Percentiles rank a stretch among this genome's conserved stretches.
Conservation (phyloP, 805 yeast genomes). For the Candida dajiaensis region DNA sequence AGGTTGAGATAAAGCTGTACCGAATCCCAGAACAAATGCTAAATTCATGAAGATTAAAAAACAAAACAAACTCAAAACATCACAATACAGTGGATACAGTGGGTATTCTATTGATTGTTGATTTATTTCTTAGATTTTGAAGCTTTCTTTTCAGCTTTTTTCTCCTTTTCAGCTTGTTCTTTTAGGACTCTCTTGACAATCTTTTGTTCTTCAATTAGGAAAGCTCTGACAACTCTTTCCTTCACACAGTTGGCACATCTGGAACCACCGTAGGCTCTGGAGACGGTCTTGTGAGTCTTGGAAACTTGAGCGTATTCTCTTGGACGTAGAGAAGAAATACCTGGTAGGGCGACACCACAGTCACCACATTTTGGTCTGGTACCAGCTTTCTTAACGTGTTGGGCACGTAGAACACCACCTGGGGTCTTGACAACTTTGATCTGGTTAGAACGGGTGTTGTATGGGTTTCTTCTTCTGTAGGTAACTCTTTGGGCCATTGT, state of each 20-base stretch:
- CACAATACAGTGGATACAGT: neutral
- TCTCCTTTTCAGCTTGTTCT: slow-evolving; percentile 89
- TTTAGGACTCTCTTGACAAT: slow-evolving; percentile 98
- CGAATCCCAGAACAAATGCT: slow-evolving; percentile 1
- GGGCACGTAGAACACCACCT: slow-evolving; percentile 98
- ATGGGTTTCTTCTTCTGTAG: slow-evolving; percentile 98
- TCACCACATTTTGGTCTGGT: slow-evolving; percentile 82
- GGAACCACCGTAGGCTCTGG: slow-evolving; percentile 99
- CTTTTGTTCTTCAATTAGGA: slow-evolving; percentile 99
- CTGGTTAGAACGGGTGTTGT: slow-evolving; percentile 99
- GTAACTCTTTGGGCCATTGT: slow-evolving; percentile 99
- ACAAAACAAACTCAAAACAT: neutral
- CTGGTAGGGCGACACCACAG: slow-evolving; percentile 74
- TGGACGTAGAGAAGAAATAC: slow-evolving; percentile 95
- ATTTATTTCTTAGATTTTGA: neutral
- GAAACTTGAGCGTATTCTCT: slow-evolving; percentile 94
- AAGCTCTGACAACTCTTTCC: slow-evolving; percentile 99
- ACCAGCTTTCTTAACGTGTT: slow-evolving; percentile 88
- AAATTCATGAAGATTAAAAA: slow-evolving; percentile 2
- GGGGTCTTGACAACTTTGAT: slow-evolving; percentile 99
- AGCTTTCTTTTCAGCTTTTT: slow-evolving; percentile 47
- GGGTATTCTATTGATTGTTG: neutral
- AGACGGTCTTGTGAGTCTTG: slow-evolving; percentile 95
- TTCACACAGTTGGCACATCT: slow-evolving; percentile 98
- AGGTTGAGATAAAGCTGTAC: neutral